Evolutionary conservation across 495 filamentous ascomycete species (phyloP), one percentile per base, ranked within the genome.

Genomic region (Aspergillus biplanus): DNA sequence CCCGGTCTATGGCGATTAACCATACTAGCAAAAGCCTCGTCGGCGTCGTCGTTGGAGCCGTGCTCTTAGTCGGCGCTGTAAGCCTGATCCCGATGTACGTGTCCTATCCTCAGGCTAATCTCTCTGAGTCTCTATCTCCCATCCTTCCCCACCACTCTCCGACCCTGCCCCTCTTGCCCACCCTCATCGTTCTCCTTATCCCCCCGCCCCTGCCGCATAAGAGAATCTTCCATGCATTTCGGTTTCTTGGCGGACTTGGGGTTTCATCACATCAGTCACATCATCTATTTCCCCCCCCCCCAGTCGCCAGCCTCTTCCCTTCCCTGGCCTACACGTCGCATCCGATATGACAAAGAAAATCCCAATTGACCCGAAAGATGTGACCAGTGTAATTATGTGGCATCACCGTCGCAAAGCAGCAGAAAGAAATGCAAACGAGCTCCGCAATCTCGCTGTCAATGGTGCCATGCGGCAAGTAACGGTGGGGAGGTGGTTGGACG

Each of bases 1-100:
- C 61, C 39, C 35, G 61, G 63, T 65, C 58, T 11, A 77, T 77
- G 73, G 64, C 61, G 21, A 68, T 64, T 39, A 59, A 71, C 52
- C 59, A 33, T 34, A 68, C 72, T 9, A 61, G 62, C 44, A 68
- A 62, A 33, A 69, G 74, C 61, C 56, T 78, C 16, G 65, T 78
- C 53, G 73, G 74, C 46, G 69, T 78, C 59, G 67, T 75, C 55
- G 68, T 77, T 67, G 75, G 75, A 33, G 74, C 73, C 6, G 64
- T 77, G 5, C 60, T 66, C 15, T 56, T 74, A 34, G 72, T 78
- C 53, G 66, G 64, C 46, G 37, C 68, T 35, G 74, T 77, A 61
- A 78, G 74, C 59, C 27, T 73, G 21, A 48, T 75, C 56, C 75
- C 75, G 27, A 69, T 78, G 73, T 77, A 57, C 72, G 74, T 73